phyloP scores from a whole-genome alignment of 352 stramenopile species.

The Globisporangium carolinianum region DNA sequence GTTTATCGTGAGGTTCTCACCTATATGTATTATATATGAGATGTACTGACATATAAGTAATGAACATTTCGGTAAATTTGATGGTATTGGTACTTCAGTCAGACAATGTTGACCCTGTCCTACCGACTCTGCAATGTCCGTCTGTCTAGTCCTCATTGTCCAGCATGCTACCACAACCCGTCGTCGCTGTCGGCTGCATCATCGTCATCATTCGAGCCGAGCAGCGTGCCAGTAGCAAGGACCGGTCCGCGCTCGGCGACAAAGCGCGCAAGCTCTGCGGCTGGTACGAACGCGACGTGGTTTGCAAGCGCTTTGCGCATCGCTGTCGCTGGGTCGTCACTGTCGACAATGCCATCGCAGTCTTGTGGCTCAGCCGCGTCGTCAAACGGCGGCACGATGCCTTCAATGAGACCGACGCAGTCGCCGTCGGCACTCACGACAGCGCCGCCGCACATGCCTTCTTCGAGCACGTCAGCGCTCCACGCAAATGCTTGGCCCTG shows the following conservation, averaged over 20 bases:
- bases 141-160: neutral
- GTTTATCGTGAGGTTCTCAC: too few species aligned
- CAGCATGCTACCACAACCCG: conserved; percentile 9
- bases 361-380: conserved; percentile 14
- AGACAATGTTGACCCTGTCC: too few species aligned
- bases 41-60: too few species aligned
- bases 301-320: conserved; percentile 66
- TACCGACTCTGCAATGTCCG: too few species aligned
- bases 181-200: conserved; percentile 8
- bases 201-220: conserved; percentile 14
- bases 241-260: conserved; percentile 23
- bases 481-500: conserved; percentile 66
- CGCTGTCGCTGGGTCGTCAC: conserved; percentile 17
- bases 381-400: conserved; percentile 51
- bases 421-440: conserved; percentile 32
- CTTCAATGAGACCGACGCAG: conserved; percentile 71
- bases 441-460: conserved; percentile 79
- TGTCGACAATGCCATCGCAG: conserved; percentile 18
- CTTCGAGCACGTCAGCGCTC: conserved; percentile 64
- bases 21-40: too few species aligned
- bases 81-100: too few species aligned
- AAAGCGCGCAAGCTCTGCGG: conserved; percentile 38
- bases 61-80: too few species aligned
- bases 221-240: conserved; percentile 30
- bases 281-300: conserved; percentile 64